Conservation (phyloP, 2,329 filamentous ascomycete genomes). For the Aspergillus sp. region DNA sequence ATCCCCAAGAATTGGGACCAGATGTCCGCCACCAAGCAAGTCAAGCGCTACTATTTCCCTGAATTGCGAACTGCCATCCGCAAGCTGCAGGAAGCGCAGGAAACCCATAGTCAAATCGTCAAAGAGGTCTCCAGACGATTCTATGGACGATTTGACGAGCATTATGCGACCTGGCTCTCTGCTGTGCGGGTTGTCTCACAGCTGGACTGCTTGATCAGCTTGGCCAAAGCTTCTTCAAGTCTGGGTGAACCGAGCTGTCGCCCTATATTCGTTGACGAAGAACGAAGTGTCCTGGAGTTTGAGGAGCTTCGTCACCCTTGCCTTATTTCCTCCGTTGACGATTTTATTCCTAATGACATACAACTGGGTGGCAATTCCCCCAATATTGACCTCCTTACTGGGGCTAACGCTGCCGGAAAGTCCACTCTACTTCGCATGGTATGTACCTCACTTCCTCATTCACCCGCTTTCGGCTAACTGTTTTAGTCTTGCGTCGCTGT, state of each 20-base stretch:
- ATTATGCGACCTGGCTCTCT: conserved; percentile 81
- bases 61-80: conserved; percentile 81
- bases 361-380: conserved; percentile 75
- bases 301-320: conserved; percentile 91
- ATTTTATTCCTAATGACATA: conserved; percentile 97
- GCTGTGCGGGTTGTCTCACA: conserved; percentile 90
- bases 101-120: conserved; percentile 86
- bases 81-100: conserved; percentile 87
- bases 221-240: conserved; percentile 82
- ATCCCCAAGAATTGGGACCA: conserved; percentile 88
- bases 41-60: conserved; percentile 91
- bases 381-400: conserved; percentile 89
- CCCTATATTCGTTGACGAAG: conserved; percentile 80
- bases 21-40: conserved; percentile 88
- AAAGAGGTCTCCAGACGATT: conserved; percentile 83
- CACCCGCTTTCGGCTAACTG: conserved; percentile 11
- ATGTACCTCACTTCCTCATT: conserved; percentile 33
- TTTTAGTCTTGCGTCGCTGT: conserved; percentile 84
- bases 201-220: conserved; percentile 89
- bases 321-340: conserved; percentile 82
- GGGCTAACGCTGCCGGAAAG: conserved; percentile 95
- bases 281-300: conserved; percentile 87
- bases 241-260: conserved; percentile 86
- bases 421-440: conserved; percentile 95
- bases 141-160: conserved; percentile 81